Evolutionary conservation across 345 rosid genomes (phyloP), one percentile per base, ranked within the genome.

Genomic region (Pelargonium nanum): DNA sequence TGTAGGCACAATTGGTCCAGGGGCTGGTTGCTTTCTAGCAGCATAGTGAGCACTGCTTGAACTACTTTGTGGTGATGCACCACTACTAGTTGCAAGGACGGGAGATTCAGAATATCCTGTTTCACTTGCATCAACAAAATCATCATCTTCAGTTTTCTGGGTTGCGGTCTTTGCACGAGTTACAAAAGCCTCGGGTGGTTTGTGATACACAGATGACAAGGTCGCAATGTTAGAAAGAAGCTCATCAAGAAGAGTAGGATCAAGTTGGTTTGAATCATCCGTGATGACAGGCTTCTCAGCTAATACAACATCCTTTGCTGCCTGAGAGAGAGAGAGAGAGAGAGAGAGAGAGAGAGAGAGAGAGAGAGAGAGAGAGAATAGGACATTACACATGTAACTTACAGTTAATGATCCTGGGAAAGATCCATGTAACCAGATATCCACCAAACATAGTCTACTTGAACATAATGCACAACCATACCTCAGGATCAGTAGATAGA

Each of bases 271-370:
- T 30, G 99, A 93, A 76, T 93, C 97, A 53, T 93, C 99, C 55
- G 83, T 86, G 56, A 94, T 94, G 74, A 90, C 99, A n/a, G 99
- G 99, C 75, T 94, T 94, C 79, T 94, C 99, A 68, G 97, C 96
- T 67, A 94, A 78, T 65, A 94, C 99, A 61, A 94, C 89, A 75
- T 90, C 97, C 80, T 94, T 93, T n/a, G 97, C 99, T 22, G 99
- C 97, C 99, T 93, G 85, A 62, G 67, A n/a, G n/a, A n/a, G n/a
- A n/a, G n/a, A n/a, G n/a, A n/a, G n/a, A n/a, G n/a, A n/a, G n/a
- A n/a, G n/a, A n/a, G n/a, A n/a, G n/a, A n/a, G n/a, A n/a, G n/a
- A n/a, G n/a, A n/a, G n/a, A n/a, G n/a, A n/a, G n/a, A n/a, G n/a
- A n/a, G n/a, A n/a, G n/a, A n/a, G n/a, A n/a, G n/a, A n/a, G n/a